These are phyloP conservation scores for Sporisorium scitamineum DNA, from an alignment of 1,284 basidiomycete species.

Conservation along the genomic window DNA sequence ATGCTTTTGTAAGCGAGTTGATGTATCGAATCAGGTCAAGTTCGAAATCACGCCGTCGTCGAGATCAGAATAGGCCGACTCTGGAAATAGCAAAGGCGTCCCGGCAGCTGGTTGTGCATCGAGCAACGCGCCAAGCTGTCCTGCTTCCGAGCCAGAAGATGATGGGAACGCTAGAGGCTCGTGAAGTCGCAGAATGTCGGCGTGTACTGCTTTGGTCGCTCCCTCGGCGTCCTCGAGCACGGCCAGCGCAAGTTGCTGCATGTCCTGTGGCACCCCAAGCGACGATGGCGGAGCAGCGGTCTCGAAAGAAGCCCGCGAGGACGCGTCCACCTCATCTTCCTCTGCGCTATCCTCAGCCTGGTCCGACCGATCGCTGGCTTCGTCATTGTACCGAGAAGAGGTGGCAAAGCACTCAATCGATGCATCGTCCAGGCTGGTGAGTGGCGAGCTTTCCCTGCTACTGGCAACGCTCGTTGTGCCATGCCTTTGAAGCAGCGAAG, in stretches of 20 bases:
- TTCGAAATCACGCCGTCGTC: neutral
- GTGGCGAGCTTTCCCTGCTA: constrained; percentile 25
- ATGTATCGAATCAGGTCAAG: neutral
- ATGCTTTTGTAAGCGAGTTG: neutral
- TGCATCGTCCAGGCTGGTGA: constrained; percentile 16
- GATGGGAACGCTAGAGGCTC: constrained; percentile 10
- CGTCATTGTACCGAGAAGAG: constrained; percentile 9
- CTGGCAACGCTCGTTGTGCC: neutral
- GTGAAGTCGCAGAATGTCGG: constrained; percentile 2
- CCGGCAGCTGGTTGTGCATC: constrained; percentile 3
- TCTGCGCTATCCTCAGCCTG: constrained; percentile 4
- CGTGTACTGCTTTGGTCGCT: constrained; percentile 1
- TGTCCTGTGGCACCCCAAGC: constrained; percentile 20
- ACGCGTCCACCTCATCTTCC: constrained; percentile 7
- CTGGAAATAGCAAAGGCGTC: constrained; percentile 8
- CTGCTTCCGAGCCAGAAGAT: constrained; percentile 13
- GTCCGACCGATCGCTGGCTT: neutral
- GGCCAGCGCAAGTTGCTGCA: constrained; percentile 35
- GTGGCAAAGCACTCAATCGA: constrained; percentile 6
- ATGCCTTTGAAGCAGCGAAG: constrained; percentile 5
- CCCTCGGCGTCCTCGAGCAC: constrained; percentile 15
- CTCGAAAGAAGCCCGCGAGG: neutral
- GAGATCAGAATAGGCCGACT: constrained; percentile 8
- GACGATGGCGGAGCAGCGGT: neutral
- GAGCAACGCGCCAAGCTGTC: constrained; percentile 12